Base-by-base conservation (phyloP, 257 asterid genomes). In the Dorcoceras hygrometricum region DNA sequence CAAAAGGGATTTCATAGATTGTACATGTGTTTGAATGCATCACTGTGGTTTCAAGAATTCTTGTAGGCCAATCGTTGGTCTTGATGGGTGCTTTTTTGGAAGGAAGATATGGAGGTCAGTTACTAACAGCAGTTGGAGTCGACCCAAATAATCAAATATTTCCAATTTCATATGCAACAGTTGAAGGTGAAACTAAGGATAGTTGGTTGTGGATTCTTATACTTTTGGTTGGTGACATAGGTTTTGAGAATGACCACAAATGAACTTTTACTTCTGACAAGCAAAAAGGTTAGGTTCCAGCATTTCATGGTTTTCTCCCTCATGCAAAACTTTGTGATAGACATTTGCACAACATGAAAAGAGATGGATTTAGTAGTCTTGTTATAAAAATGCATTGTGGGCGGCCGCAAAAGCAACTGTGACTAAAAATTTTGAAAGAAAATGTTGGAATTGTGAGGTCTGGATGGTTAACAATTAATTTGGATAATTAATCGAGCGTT, bases 201-300 rank as follows among this genome's bases (percentile, higher is more conserved):
- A 25, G 43, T 0, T 60, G 74, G 62, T 1, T 4, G 20, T 69
- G 62, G 68, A 60, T 61, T 22, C 22, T 68, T 8, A 20, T 25
- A 0, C n/a, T 16, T 5, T 22, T 68, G 22, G 19, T 9, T 9
- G 16, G 23, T 19, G 65, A 58, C 6, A 14, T 43, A 8, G 34
- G 28, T 3, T 60, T 70, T 8, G 3, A 0, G 4, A n/a, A 28
- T 4, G 6, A 9, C 1, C 18, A 11, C 0, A 2, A 23, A 0
- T 70, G 56, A 57, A 70, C 63, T 2, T 6, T 70, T 6, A 29
- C 61, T n/a, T 9, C 20, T 4, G 43, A 69, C 19, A 69, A 69
- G 23, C 62, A 34, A 16, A 51, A 70, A 4, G 62, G 63, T 2
- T 28, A 50, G 12, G 6, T 62, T 23, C 36, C 62, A 8, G 62